Conservation (phyloP, 2,329 filamentous ascomycete species). For the Didymella lethalis region DNA sequence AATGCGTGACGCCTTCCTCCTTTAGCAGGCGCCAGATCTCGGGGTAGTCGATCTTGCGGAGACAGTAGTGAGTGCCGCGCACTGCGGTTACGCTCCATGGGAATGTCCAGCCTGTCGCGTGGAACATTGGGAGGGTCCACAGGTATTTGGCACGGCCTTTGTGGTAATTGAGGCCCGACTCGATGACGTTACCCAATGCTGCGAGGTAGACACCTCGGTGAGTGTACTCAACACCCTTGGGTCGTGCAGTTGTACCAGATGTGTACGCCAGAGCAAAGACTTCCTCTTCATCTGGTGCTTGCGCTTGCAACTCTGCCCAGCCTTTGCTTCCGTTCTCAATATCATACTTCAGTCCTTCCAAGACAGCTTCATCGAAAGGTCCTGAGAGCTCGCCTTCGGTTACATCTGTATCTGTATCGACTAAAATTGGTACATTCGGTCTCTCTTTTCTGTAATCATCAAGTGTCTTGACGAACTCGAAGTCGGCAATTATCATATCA, state of each 20-base stretch:
- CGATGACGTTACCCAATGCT: constrained; percentile 83
- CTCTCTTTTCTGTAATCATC: constrained; percentile 69
- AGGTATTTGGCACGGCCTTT: constrained; percentile 79
- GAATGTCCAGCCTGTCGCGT: constrained; percentile 78
- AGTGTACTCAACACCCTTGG: constrained; percentile 93
- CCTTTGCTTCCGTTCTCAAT: constrained; percentile 68
- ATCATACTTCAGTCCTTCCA: constrained; percentile 81
- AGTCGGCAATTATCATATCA: constrained; percentile 85
- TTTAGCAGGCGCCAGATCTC: constrained; percentile 91
- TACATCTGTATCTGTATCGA: constrained; percentile 85
- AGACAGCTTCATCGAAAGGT: constrained; percentile 82
- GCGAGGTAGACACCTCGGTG: constrained; percentile 89
- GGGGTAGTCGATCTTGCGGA: constrained; percentile 94
- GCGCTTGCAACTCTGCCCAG: constrained; percentile 78
- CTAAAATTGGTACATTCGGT: constrained; percentile 72
- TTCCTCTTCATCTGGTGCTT: constrained; percentile 77
- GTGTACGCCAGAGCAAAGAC: constrained; percentile 92
- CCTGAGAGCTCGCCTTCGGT: constrained; percentile 77
- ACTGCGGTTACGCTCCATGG: constrained; percentile 94
- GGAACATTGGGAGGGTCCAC: constrained; percentile 92
- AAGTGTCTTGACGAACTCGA: constrained; percentile 77
- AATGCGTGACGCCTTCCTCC: constrained; percentile 88
- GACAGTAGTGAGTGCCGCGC: constrained; percentile 91
- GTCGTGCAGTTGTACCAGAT: constrained; percentile 86
- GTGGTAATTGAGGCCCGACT: constrained; percentile 80